Evolutionary conservation across 345 rosid genomes (phyloP), one percentile per base, ranked within the genome.

Genomic region (Salix koriyanagi): DNA sequence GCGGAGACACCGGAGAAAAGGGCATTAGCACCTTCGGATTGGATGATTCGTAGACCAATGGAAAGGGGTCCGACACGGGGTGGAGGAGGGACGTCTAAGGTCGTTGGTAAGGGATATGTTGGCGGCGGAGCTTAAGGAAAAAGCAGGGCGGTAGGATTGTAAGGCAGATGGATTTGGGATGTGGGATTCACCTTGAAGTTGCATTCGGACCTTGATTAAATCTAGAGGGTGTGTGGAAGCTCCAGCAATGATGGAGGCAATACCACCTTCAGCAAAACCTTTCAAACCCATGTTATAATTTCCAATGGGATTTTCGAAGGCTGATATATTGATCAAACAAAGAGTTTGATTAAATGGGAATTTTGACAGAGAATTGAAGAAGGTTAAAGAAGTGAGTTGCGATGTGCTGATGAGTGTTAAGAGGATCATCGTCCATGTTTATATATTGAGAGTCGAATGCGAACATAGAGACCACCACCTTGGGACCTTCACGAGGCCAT

Each of bases 131-230:
- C 15, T 65, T 0, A 76, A 5, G 0, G 79, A 11, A 2, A 58
- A 4, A 0, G 62, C 34, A 15, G 81, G 68, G 7, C 76, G 81
- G 5, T 28, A 15, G 14, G 71, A n/a, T 7, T 64, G 80, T 2
- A 71, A 0, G 19, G 72, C 4, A 7, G 75, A 10, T 26, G 56
- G 65, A 32, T 54, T 78, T 14, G 72, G 72, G 44, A 65, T 12
- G 52, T 25, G 67, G 44, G 72, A 26, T 72, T 78, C 81, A 5
- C 81, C 81, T 2, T 73, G 65, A 1, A 78, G 69, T 56, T 78
- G 81, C 76, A 78, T 67, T 1, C 81, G 67, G 23, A 78, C 81
- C 61, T 78, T 78, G 76, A 78, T 78, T 4, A 78, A 58, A 32
- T 73, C 81, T 7, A 78, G 68, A 26, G 73, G 81, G 69, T 78